Evolutionary conservation across 2,329 filamentous ascomycete genomes (phyloP).

Genomic region (Aspergillus oerlinghausenensis): DNA sequence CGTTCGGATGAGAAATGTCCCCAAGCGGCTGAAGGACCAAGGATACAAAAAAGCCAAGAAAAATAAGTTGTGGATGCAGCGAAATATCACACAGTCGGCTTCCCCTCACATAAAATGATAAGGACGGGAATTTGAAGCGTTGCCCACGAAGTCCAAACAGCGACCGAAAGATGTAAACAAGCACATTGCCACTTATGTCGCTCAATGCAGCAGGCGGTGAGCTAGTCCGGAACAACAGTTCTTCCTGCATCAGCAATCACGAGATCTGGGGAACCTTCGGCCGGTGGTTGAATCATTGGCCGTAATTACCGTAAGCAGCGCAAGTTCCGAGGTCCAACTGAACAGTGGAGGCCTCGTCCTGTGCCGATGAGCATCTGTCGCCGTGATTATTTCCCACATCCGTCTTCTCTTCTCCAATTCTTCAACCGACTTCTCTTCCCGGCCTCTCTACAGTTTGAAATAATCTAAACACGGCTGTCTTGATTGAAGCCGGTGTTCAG

Average conservation of each 20-base stretch:
- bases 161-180: conserved; percentile 33
- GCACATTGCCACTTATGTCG: conserved; percentile 20
- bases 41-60: not conserved
- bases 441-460: conserved; percentile 12
- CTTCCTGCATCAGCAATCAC: conserved; percentile 18
- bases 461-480: not conserved
- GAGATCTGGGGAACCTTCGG: conserved; percentile 33
- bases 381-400: conserved; percentile 7
- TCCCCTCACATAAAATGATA: not conserved
- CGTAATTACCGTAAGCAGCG: conserved; percentile 7
- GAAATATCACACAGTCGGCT: not conserved
- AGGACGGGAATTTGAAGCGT: not conserved
- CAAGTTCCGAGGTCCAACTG: conserved; percentile 35
- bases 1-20: not conserved
- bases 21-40: not conserved
- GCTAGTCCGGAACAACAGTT: conserved; percentile 14
- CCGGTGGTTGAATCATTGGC: conserved; percentile 7
- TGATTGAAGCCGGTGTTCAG: conserved; percentile 10
- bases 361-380: conserved; percentile 20
- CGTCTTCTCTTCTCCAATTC: conserved; percentile 11
- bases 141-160: conserved; percentile 2
- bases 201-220: conserved; percentile 28
- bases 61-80: not conserved
- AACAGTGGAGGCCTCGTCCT: conserved; percentile 8
- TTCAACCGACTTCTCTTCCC: conserved; percentile 3